Base-by-base conservation (phyloP, 495 filamentous ascomycete genomes). In the Delitschia confertaspora region DNA sequence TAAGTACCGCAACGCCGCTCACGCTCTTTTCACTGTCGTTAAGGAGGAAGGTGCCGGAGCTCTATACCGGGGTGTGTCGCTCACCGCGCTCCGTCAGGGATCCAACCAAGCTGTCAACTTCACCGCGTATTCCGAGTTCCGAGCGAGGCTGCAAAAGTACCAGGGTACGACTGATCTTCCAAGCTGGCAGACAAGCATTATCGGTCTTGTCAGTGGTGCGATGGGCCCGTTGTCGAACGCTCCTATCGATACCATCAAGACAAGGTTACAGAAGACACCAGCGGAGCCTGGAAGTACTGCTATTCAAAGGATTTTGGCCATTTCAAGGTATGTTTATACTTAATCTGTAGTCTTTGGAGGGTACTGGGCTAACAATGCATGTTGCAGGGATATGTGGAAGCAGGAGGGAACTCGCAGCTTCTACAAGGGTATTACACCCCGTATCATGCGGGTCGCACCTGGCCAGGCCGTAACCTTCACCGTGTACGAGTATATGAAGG, bases 221-320 rank as follows among this genome's bases (percentile, higher is more conserved):
- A 91, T 96, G 75, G 91, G 91, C 0, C 91, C 91, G 31, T 71
- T 99, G 51, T 86, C 81, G 47, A 99, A 99, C 62, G 91, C 91
- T 4, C 91, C 91, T 13, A 96, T 99, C 60, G 91, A 99, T 61
- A 99, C 91, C 30, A 96, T 99, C 69, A 98, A 99, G 77, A 99
- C 91, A 19, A 69, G 91, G 8, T 68, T 99, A 58, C 91, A 99
- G 67, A 89, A 84, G 65, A 93, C 77, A 44, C 85, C 85, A 7
- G 86, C 80, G 1, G 74, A 82, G 66, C 72, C 77, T 16, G 93
- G 91, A 10, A 80, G 88, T 54, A 80, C 76, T 1, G 88, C 88
- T 19, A 56, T 89, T 33, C 70, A 71, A 45, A 71, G 91, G 38
- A 93, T 99, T 42, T 69, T 73, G 41, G 59, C 64, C 19, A 96